Evolutionary conservation across 495 filamentous ascomycete genomes (phyloP).

Genomic region (Hypoxylon subgilvum): DNA sequence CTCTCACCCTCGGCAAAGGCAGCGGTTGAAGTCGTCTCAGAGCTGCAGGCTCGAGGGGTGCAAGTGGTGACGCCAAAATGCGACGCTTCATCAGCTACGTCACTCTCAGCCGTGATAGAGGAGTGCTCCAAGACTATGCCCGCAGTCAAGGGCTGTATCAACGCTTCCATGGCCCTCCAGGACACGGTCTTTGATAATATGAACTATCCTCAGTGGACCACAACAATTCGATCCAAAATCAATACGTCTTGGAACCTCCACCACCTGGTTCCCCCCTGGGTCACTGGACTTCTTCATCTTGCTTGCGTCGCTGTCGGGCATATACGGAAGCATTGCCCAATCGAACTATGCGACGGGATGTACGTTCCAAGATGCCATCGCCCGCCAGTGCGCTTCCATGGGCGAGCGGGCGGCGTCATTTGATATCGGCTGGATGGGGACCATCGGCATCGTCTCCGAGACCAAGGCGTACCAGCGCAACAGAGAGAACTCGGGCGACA

Average conservation of each 20-base stretch:
- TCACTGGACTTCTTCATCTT: conserved; percentile 65
- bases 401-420: conserved; percentile 45
- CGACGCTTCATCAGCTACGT: conserved; percentile 40
- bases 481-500: conserved; percentile 11
- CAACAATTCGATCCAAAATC: conserved; percentile 48
- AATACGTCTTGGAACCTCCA: conserved; percentile 56
- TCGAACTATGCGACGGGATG: conserved; percentile 65
- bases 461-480: conserved; percentile 10
- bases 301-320: conserved; percentile 48
- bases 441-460: conserved; percentile 33
- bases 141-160: conserved; percentile 57
- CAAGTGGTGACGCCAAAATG: conserved; percentile 39
- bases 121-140: conserved; percentile 44
- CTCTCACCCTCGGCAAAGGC: conserved; percentile 3
- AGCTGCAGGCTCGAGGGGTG: conserved; percentile 27
- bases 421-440: conserved; percentile 50
- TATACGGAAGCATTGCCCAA: conserved; percentile 56
- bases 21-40: conserved; percentile 22
- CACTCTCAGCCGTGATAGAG: conserved; percentile 9
- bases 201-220: conserved; percentile 45
- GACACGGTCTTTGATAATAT: conserved; percentile 56
- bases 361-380: conserved; percentile 56
- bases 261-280: conserved; percentile 36
- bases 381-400: conserved; percentile 35
- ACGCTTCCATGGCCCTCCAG: conserved; percentile 52